Base-by-base conservation (phyloP, 306 rosid genomes). In the Glycyrrhiza uralensis region DNA sequence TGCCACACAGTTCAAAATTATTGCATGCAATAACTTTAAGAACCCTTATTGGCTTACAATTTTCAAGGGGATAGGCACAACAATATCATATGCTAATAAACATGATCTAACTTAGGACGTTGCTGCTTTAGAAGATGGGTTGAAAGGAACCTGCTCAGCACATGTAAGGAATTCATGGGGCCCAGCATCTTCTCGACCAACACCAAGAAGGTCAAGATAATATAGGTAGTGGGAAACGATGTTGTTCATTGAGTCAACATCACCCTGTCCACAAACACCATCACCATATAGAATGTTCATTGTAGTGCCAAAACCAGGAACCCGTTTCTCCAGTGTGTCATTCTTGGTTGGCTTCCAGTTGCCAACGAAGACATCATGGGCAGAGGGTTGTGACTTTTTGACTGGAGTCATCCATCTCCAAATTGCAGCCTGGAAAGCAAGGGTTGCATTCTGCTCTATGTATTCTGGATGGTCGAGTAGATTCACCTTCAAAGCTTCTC, bases 201-300 rank as follows among this genome's bases (percentile, higher is more conserved):
- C 70, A 60, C 99, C 99, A 7, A 91, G 69, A 74, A 94, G 89
- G 57, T 94, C 97, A 5, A 86, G 89, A 85, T 89, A 94, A 52
- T 89, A 81, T 10, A 13, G 87, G 86, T 79, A 94, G 69, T 94
- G 99, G 77, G 99, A 94, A 42, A 86, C 4, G 7, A 91, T 84
- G 66, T 20, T 76, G 90, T 91, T 89, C 99, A 94, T 94, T 12
- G 87, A 4, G 44, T 94, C 97, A 42, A 83, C 68, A 51, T 89
- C 95, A 44, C 95, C 99, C 79, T 91, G 50, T 22, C 96, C 96
- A 32, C 99, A 94, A 29, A 76, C 55, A n/a, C 22, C 1, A 5
- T 94, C 97, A 1, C 99, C 96, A 6, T 94, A 94, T 18, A 94
- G 92, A 78, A 94, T 20, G 80, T 94, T 94, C 99, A 94, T 94